Base-by-base conservation (phyloP, 139 green algal species). In the Prasinococcaceae sp. region DNA sequence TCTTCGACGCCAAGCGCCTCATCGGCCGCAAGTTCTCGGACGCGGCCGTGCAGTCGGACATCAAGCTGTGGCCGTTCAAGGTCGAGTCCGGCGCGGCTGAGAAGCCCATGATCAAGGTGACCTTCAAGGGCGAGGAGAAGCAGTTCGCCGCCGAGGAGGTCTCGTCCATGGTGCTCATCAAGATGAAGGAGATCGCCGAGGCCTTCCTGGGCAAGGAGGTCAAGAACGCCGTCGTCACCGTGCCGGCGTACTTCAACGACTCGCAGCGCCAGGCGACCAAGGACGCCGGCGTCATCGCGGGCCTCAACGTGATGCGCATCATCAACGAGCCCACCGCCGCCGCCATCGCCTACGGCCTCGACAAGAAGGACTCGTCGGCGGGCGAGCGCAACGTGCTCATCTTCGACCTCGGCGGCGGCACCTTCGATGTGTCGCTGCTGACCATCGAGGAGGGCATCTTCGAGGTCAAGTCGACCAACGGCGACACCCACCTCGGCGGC, bases 371-470 rank as follows among this genome's bases (percentile, higher is more conserved):
- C 25, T 47, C n/a, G 30, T 23, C 10, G 12, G 37, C n/a, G 24
- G 60, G 61, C 9, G 69, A 77, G 66, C 50, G 68, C 30, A 77
- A 77, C 50, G 61, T 79, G 2, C 42, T 79, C 9, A 79, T 97
- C 75, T 97, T 97, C 67, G 89, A 97, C 63, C 77, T 97, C 48
- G 88, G 88, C 19, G 87, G 86, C 24, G 85, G 86, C 46, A 95
- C 86, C 45, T 95, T 95, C 61, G 89, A 97, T 84, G 89, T 97
- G 55, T 95, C 85, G n/a, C 73, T 97, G 38, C 76, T 97, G 61
- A 90, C 83, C 51, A 97, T 97, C 61, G 89, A 97, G 60, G 88
- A 97, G 64, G 89, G 89, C 51, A 93, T 97, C 68, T 97, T 97
- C 68, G 86, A 95, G 75, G 84, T 97, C 47, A 96, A 98, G 79